A percentile compares a stretch with the other conserved stretches of the same genome.
Evolutionary conservation across 805 yeast species (phyloP).

Genomic region (Saccharomycopsis capsularis): DNA sequence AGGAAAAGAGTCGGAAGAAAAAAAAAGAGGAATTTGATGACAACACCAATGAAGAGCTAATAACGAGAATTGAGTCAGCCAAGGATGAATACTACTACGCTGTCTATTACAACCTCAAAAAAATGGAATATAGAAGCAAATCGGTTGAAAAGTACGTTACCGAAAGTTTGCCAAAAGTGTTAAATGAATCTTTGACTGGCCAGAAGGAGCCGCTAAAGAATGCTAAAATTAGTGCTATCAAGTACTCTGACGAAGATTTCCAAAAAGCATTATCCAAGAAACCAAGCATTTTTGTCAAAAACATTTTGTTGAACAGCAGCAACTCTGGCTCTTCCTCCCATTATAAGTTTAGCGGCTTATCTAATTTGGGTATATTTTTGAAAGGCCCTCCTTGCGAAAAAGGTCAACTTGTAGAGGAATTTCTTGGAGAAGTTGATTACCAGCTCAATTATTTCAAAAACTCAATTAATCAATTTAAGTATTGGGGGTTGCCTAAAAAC

Average conservation of each 20-base stretch:
- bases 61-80: slow-evolving; percentile 25
- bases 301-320: slow-evolving; percentile 36
- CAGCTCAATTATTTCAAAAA: slow-evolving; percentile 58
- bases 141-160: slow-evolving; percentile 9
- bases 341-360: slow-evolving; percentile 52
- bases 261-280: neutral
- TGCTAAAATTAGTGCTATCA: neutral
- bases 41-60: slow-evolving; percentile 18
- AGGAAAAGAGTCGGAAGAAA: slow-evolving; percentile 11
- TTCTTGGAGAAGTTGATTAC: slow-evolving; percentile 66
- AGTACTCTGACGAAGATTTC: neutral
- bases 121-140: slow-evolving; percentile 18
- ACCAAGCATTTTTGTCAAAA: slow-evolving; percentile 11
- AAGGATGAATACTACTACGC: slow-evolving; percentile 22
- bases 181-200: neutral
- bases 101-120: slow-evolving; percentile 22
- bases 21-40: slow-evolving; percentile 21
- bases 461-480: slow-evolving; percentile 66
- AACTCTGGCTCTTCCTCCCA: slow-evolving; percentile 8
- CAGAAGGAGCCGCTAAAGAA: neutral
- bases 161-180: slow-evolving; percentile 1
- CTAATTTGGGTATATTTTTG: slow-evolving; percentile 57
- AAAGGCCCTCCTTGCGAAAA: slow-evolving; percentile 32
- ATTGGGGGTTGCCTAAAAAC: slow-evolving; percentile 57
- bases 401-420: slow-evolving; percentile 50